A percentile compares a stretch with the other conserved stretches of the same genome.
Conservation (phyloP, 2,329 filamentous ascomycete species). For the Mycogone perniciosa region DNA sequence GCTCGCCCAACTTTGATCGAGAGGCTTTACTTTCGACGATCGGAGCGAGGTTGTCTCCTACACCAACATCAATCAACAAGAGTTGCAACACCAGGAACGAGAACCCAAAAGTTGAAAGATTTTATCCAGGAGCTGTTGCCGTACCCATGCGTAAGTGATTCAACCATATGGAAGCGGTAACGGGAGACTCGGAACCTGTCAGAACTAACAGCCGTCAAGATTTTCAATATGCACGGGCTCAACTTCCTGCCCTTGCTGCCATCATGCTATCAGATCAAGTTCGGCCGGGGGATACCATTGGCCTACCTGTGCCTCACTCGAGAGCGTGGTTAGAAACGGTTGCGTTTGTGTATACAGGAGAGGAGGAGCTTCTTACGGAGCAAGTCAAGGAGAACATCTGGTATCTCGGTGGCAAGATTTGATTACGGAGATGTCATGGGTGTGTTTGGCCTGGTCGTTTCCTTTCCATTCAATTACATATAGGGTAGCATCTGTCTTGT, state of each 20-base stretch:
- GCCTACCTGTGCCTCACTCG: conserved; percentile 52
- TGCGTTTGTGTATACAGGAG: conserved; percentile 48
- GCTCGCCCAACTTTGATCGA: conserved; percentile 16
- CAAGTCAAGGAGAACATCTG: conserved; percentile 46
- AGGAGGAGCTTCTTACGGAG: conserved; percentile 36
- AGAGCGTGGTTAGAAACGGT: conserved; percentile 50
- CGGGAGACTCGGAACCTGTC: too few species aligned
- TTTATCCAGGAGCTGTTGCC: background rate
- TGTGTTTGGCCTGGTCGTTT: background rate
- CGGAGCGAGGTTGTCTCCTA: background rate
- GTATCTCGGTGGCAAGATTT: conserved; percentile 47
- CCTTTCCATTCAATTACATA: background rate
- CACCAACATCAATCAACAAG: background rate
- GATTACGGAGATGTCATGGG: background rate
- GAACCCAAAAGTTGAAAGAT: background rate
- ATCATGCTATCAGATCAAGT: conserved; percentile 50
- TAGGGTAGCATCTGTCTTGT: too few species aligned
- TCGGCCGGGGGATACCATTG: conserved; percentile 45
- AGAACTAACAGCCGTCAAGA: conserved; percentile 17
- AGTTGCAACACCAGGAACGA: background rate
- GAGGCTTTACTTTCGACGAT: conserved; percentile 12
- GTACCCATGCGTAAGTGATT: conserved; percentile 14
- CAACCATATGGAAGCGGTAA: too few species aligned
- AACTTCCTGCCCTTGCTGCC: conserved; percentile 47
- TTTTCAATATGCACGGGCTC: conserved; percentile 25